A percentile compares a stretch with the other conserved stretches of the same genome.
phyloP scores from a whole-genome alignment of 2,329 filamentous ascomycete genomes.

The Verticillium zaregamsianum region DNA sequence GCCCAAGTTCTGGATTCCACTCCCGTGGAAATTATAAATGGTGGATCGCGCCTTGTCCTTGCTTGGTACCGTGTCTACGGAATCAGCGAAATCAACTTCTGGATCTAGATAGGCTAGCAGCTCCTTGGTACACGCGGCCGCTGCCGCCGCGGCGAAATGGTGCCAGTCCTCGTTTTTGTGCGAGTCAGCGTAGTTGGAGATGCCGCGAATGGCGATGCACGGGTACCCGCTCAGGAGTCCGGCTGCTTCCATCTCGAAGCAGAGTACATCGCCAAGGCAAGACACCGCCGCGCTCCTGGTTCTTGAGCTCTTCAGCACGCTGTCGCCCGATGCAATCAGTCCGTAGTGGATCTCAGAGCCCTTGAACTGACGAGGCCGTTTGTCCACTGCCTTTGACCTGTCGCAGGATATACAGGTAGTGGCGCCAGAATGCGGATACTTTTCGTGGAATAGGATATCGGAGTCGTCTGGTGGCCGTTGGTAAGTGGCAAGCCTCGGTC shows the following conservation, averaged over 20 bases:
- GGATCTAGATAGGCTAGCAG: background rate
- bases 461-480: background rate
- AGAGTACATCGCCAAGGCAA: conserved; percentile 4
- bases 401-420: conserved; percentile 9
- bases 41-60: too few relatives aligned
- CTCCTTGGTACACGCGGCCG: conserved; percentile 13
- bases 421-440: conserved; percentile 9
- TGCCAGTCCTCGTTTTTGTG: conserved; percentile 19
- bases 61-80: background rate
- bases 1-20: too few relatives aligned
- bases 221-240: conserved; percentile 11
- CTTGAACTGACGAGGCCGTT: conserved; percentile 1
- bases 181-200: conserved; percentile 17
- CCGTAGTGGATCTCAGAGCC: conserved; percentile 12
- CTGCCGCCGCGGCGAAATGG: conserved; percentile 12
- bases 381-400: background rate
- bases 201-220: conserved; percentile 15
- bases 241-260: conserved; percentile 18
- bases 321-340: conserved; percentile 13
- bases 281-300: background rate
- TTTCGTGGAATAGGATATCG: background rate
- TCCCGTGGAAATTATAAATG: too few relatives aligned
- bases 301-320: conserved; percentile 5
- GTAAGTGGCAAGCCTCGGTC: background rate
- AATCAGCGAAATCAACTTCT: background rate